Evolutionary conservation across 1,139 yeast species (phyloP), one percentile per base, ranked within the genome.

Genomic region (Kodamaea plutei): DNA sequence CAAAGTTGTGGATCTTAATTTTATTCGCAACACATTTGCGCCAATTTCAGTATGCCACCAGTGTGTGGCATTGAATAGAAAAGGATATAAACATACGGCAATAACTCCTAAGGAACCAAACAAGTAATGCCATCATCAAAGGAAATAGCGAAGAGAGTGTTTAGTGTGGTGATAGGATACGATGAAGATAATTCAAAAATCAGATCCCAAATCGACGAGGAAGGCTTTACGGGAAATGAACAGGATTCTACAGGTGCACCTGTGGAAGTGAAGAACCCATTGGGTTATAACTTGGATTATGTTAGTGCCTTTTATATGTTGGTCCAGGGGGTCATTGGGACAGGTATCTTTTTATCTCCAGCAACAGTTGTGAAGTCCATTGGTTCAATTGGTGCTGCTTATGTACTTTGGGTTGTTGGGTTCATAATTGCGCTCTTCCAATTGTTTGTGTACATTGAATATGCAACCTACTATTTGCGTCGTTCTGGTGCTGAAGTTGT

Each of bases 301-400:
- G 37, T 48, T 22, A 50, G 62, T 4, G 49, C 66, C 2, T 51
- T 60, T 22, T 62, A 59, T 35, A 43, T 61, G 30, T 50, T 58
- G 19, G 48, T 65, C 25, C 65, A 61, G 28, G 71, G 72, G 29
- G 59, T 66, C 25, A 57, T 67, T 23, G 73, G 73, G 34, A 67
- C 73, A 1, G 73, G 72, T 47, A 65, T 66, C 25, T 67, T 66
- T 42, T 50, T 58, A 8, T 62, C 69, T 1, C 72, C 72, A 4
- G 64, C 58, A 1, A 39, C 59, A 2, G 47, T 64, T 24, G 40
- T 64, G 5, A 49, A 47, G 12, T 56, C 66, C 2, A 56, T 64
- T 37, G 71, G 72, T 1, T 61, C 69, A 2, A 45, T 65, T 26
- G 72, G 72, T 21, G 58, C 67, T 9, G 47, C 64, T 10, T 65